phyloP scores from a whole-genome alignment of 768 basidiomycete species.

The Trametes punicea region DNA sequence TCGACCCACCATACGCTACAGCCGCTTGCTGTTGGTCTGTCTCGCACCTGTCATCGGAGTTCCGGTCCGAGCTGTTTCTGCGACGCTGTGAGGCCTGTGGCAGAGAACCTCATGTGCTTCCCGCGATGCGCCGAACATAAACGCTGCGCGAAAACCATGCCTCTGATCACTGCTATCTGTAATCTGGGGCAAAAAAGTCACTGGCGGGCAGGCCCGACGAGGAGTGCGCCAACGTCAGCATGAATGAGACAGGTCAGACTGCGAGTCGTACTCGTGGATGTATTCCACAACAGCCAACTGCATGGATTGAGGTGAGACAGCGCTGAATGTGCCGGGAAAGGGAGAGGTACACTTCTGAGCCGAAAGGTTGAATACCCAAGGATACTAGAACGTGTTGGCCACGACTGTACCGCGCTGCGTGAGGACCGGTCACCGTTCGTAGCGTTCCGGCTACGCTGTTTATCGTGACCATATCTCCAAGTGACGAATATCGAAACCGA shows the following conservation, averaged over 20 bases:
- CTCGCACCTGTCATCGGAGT: neutral
- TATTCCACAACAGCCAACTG: constrained; percentile 54
- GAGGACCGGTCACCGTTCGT: neutral
- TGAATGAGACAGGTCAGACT: neutral
- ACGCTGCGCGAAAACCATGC: too few species aligned
- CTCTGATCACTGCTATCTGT: constrained; percentile 30
- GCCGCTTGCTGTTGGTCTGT: constrained; percentile 7
- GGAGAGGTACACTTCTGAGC: constrained; percentile 49
- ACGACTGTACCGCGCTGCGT: constrained; percentile 41
- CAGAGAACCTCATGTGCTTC: constrained; percentile 21
- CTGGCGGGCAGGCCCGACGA: constrained; percentile 62
- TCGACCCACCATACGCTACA: neutral
- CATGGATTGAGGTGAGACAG: neutral
- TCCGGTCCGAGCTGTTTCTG: neutral
- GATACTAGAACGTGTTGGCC: constrained; percentile 79
- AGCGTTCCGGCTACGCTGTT: constrained; percentile 8
- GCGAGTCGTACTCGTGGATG: constrained; percentile 57
- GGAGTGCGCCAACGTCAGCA: constrained; percentile 40
- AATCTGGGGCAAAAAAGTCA: constrained; percentile 62
- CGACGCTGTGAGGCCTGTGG: neutral
- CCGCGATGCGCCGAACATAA: constrained; percentile 19
- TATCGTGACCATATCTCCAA: constrained; percentile 69
- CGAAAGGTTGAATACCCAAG: constrained; percentile 67
- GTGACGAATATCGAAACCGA: constrained; percentile 51
- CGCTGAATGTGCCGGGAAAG: neutral